Evolutionary conservation across 306 rosid species (phyloP).

Genomic region (Fragaria iinumae): DNA sequence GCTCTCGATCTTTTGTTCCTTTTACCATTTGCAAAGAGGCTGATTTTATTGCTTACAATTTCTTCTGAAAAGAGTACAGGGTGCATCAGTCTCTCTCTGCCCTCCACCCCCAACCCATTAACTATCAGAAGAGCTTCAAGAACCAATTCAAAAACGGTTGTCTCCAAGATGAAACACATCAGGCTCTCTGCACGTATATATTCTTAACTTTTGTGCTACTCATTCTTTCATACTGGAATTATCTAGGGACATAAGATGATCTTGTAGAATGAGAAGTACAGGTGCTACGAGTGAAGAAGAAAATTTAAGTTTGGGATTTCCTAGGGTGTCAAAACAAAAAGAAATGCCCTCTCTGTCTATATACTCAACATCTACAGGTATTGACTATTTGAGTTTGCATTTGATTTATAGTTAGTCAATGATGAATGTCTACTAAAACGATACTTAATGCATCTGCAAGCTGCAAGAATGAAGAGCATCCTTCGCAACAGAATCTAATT

Average conservation of each 20-base stretch:
- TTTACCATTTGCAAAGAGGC: background rate
- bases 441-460: background rate
- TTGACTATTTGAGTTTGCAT: background rate
- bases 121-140: background rate
- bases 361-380: background rate
- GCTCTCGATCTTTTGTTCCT: background rate
- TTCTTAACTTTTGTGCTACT: background rate
- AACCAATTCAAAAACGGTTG: background rate
- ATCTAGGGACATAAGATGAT: background rate
- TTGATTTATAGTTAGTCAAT: background rate
- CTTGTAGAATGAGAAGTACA: background rate
- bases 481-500: background rate
- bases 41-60: background rate
- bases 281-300: background rate
- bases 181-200: background rate
- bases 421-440: background rate
- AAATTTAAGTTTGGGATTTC: background rate
- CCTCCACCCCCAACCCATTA: too few species aligned
- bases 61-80: background rate
- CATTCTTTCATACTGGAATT: background rate
- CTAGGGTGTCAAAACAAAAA: background rate
- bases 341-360: background rate
- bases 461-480: background rate
- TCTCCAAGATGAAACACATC: background rate
- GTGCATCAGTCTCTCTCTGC: background rate